Conservation (phyloP, 805 yeast species). For the Cyberlindnera saturnus region DNA sequence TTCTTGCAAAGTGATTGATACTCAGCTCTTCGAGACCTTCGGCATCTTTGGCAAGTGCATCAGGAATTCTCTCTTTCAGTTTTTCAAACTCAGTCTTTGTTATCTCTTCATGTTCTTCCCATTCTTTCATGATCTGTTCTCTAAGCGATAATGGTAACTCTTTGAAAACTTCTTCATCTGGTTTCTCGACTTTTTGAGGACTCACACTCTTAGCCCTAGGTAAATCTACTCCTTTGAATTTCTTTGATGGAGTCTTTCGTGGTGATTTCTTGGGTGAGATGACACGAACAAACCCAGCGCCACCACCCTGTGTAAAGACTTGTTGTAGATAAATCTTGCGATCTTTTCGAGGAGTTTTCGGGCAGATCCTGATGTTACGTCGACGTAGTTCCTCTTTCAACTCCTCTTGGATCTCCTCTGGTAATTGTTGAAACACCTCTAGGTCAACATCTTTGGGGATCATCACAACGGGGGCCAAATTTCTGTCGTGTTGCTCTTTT, state of each 20-base stretch:
- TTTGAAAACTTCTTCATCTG: conserved; percentile 19
- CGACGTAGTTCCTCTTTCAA: conserved; percentile 45
- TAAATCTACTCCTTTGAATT: conserved; percentile 2
- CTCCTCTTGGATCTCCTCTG: conserved; percentile 59
- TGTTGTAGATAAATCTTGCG: conserved; percentile 18
- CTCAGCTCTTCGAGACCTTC: conserved; percentile 2
- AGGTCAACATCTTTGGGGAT: conserved; percentile 45
- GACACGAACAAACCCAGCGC: conserved; percentile 14
- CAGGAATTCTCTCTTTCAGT: conserved; percentile 7
- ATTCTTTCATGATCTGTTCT: conserved; percentile 15
- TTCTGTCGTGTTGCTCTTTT: conserved; percentile 9
- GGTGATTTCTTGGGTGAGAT: conserved; percentile 7
- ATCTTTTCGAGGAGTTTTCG: conserved; percentile 17
- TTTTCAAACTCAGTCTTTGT: conserved; percentile 10
- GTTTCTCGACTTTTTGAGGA: conserved; percentile 4
- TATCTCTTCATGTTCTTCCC: conserved; percentile 11
- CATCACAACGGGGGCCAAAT: conserved; percentile 14
- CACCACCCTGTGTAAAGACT: conserved; percentile 12
- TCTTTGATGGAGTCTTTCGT: conserved; percentile 13
- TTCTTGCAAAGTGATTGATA: conserved; percentile 7
- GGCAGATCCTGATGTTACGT: conserved; percentile 26
- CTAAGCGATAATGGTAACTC: conserved; percentile 20
- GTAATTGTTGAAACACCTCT: conserved; percentile 60
- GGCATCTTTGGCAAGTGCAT: neutral
- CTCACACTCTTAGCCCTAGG: neutral